These are phyloP conservation scores for Ustulina deusta DNA, from an alignment of 2,329 filamentous ascomycete genomes.

Conservation along the genomic window DNA sequence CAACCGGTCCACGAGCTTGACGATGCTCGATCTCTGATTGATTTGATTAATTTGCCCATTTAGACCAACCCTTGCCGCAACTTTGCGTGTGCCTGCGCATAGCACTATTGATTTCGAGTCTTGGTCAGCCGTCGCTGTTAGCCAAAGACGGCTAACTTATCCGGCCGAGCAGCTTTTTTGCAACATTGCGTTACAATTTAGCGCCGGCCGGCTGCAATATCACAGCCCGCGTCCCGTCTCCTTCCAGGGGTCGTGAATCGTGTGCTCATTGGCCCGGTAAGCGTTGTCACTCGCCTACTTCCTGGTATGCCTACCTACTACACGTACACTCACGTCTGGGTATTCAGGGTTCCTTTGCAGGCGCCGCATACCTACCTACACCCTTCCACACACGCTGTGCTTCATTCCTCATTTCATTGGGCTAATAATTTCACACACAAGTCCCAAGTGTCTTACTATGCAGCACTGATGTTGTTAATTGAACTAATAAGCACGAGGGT, in stretches of 20 bases:
- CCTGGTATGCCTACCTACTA: neutral
- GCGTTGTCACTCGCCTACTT: slow-evolving; percentile 22
- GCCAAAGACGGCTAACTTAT: slow-evolving; percentile 34
- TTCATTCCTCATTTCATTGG: neutral
- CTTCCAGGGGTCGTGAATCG: slow-evolving; percentile 14
- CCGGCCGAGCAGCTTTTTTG: slow-evolving; percentile 30
- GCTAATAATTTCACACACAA: neutral
- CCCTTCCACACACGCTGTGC: slow-evolving; percentile 1
- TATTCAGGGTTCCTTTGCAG: slow-evolving; percentile 11
- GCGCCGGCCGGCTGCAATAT: slow-evolving; percentile 36
- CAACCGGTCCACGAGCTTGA: slow-evolving; percentile 27
- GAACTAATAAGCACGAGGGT: slow-evolving; percentile 12
- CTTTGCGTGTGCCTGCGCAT: slow-evolving; percentile 30
- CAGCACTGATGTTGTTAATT: slow-evolving; percentile 15
- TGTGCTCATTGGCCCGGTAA: slow-evolving; percentile 29
- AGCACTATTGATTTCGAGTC: slow-evolving; percentile 38
- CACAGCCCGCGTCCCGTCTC: slow-evolving; percentile 23
- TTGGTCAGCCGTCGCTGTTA: slow-evolving; percentile 39
- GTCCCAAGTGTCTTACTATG: slow-evolving; percentile 1
- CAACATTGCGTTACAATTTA: slow-evolving; percentile 38
- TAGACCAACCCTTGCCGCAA: slow-evolving; percentile 14
- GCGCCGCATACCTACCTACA: slow-evolving; percentile 3
- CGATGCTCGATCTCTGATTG: slow-evolving; percentile 21
- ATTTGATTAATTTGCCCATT: slow-evolving; percentile 25
- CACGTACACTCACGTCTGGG: slow-evolving; percentile 9